Base-by-base conservation (phyloP, 139 green algal species). In the Chlorella sp. region DNA sequence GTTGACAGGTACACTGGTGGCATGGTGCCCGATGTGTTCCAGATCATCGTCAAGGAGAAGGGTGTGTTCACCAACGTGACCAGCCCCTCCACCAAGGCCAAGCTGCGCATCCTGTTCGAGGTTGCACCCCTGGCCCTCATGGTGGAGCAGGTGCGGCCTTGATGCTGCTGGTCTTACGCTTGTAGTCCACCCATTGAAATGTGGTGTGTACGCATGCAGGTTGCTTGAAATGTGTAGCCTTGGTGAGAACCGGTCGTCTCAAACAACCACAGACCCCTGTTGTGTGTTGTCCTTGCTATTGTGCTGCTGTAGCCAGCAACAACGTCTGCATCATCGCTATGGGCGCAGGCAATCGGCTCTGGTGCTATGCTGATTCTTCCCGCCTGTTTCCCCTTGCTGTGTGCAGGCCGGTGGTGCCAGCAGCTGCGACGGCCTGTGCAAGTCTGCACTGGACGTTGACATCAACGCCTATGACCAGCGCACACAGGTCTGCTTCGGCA, bases 41-140 rank as follows among this genome's bases (percentile, higher is more conserved):
- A 97, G 90, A 96, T 96, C 85, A 91, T 96, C 61, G 92, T 97
- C 22, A 97, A 97, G 88, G 92, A 97, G 86, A 96, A 96, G 89
- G 90, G 82, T 68, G 91, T 97, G 33, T 97, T 97, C 90, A 92
- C 90, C 78, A 97, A 97, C 82, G 90, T 97, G 22, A 96, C 82
- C 71, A 95, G 89, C 30, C 91, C 93, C 61, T 90, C 88, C 81
- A 96, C 92, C 84, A 97, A 96, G 90, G 93, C 93, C 80, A 97
- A 97, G 92, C 89, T 97, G 50, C 85, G 93, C 67, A 88, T 97
- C 76, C 86, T 96, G 55, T 97, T 97, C 66, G 93, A 97, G 88
- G 93, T 97, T 26, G 90, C 83, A 1, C 84, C 91, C 31, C 81
- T 96, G 33, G 89, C 83, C 0, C 83, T 96, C 24, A 78, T 96